Conservation (phyloP, 2,329 filamentous ascomycete genomes). For the Penicillium sp. region DNA sequence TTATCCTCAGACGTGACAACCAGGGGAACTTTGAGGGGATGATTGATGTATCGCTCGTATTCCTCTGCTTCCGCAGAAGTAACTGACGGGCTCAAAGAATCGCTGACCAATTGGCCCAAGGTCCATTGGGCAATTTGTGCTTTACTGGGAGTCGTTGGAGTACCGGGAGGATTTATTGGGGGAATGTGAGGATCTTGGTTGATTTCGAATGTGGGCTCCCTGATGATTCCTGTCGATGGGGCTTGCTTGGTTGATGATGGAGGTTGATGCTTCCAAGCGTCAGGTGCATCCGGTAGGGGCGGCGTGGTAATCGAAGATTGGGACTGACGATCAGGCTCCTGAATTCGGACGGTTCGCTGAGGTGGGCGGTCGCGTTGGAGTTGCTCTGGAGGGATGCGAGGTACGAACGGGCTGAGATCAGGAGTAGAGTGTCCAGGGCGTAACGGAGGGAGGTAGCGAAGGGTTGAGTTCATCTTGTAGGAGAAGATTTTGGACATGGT, state of each 20-base stretch:
- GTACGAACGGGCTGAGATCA: slow-evolving; percentile 84
- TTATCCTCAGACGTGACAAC: slow-evolving; percentile 49
- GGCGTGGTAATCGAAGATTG: slow-evolving; percentile 41
- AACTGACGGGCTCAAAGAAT: slow-evolving; percentile 83
- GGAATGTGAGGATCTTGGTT: slow-evolving; percentile 25
- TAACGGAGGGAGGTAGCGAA: slow-evolving; percentile 75
- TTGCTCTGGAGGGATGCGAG: slow-evolving; percentile 62
- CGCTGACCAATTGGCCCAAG: slow-evolving; percentile 79
- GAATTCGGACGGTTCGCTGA: slow-evolving; percentile 64
- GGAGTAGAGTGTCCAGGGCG: slow-evolving; percentile 67
- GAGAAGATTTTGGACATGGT: slow-evolving; percentile 91
- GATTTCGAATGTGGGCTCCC: slow-evolving; percentile 46
- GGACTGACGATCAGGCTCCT: slow-evolving; percentile 59
- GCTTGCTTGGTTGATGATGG: slow-evolving; percentile 36
- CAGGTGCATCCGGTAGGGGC: slow-evolving; percentile 22
- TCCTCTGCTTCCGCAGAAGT: slow-evolving; percentile 76
- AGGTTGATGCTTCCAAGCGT: slow-evolving; percentile 37
- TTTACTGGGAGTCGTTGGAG: slow-evolving; percentile 71
- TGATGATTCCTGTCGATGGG: slow-evolving; percentile 58
- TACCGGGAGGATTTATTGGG: slow-evolving; percentile 40
- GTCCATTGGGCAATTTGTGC: slow-evolving; percentile 81
- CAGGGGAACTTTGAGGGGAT: slow-evolving; percentile 85
- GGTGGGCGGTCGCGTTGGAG: slow-evolving; percentile 60
- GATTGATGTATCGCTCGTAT: slow-evolving; percentile 84
- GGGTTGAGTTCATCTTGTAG: slow-evolving; percentile 87